Base-by-base conservation (phyloP, 2,329 filamentous ascomycete species). In the Ophiocordyceps australis region DNA sequence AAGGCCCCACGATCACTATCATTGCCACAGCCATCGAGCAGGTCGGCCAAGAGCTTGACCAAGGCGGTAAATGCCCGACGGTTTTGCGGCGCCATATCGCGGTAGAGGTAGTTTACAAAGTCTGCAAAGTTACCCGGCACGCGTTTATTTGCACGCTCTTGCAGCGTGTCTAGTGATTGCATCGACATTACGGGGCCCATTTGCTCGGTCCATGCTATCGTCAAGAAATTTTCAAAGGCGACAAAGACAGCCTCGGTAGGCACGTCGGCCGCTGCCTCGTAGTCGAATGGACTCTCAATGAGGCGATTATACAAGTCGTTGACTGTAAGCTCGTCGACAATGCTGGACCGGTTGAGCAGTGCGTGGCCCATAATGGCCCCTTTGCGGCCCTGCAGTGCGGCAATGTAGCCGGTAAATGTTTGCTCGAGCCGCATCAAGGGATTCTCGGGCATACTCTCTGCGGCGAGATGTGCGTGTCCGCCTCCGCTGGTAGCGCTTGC, bases 241-340 rank as follows among this genome's bases (percentile, higher is more conserved):
- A 79, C 77, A 42, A 94, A 92, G 5, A 95, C 64, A 13, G 86
- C 73, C 41, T 94, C 83, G 7, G 86, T 71, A 4, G 74, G 66
- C 7, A 80, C 63, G 31, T 93, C 82, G 0, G 72, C 65, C 3
- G 79, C 71, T 8, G 73, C 59, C 27, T 91, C 77, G 34, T 79
- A 64, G 40, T 81, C 82, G 27, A 70, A 75, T 0, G 83, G 80
- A 35, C 77, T 77, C 45, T 93, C 83, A 12, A 92, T 71, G 10
- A 94, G 62, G 18, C 73, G 67, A 43, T 93, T 93, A 52, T 93
- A 94, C 2, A 94, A 58, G 38, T 92, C 82, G 40, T 93, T 93
- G 36, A 93, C 77, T 2, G 68, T 59, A 6, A 86, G 62, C 40
- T 85, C 78, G 42, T 93, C 80, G 3, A 74, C 79, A n/a, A n/a